phyloP scores from a whole-genome alignment of 192 early-diverging fungal species.

The Phlyctochytrium bullatum region DNA sequence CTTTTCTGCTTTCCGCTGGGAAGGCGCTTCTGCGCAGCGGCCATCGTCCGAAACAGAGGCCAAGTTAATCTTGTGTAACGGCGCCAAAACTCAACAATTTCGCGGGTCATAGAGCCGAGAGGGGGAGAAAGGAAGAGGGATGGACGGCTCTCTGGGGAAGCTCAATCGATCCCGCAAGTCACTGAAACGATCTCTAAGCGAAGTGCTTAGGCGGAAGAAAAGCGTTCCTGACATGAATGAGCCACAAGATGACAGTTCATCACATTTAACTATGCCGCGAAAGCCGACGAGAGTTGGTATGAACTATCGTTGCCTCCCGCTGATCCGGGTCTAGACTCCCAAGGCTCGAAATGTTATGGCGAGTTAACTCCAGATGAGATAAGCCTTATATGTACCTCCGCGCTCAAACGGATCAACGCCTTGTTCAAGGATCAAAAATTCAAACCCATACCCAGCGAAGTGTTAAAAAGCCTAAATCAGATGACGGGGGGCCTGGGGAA shows the following conservation, averaged over 20 bases:
- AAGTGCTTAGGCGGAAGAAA: slow-evolving; percentile 13
- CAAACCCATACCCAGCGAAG: slow-evolving; percentile 19
- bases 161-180: background rate
- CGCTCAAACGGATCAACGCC: slow-evolving; percentile 35
- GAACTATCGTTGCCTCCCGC: background rate
- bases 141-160: no score
- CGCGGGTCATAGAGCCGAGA: no score
- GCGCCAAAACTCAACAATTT: no score
- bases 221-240: background rate
- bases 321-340: slow-evolving; percentile 15
- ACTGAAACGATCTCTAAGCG: slow-evolving; percentile 21
- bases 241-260: slow-evolving; percentile 1
- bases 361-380: slow-evolving; percentile 29
- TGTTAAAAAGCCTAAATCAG: slow-evolving; percentile 32
- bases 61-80: no score
- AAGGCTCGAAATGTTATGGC: slow-evolving; percentile 24
- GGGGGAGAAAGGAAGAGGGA: no score
- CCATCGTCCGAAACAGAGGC: no score
- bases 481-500: slow-evolving; percentile 8
- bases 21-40: no score
- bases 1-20: no score
- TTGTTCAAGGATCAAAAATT: slow-evolving; percentile 31
- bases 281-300: slow-evolving; percentile 8
- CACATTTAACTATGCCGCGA: slow-evolving; percentile 16
- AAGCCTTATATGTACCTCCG: slow-evolving; percentile 13